Evolutionary conservation across 495 filamentous ascomycete species (phyloP).

Genomic region (Penicillium psychrofluorescens): DNA sequence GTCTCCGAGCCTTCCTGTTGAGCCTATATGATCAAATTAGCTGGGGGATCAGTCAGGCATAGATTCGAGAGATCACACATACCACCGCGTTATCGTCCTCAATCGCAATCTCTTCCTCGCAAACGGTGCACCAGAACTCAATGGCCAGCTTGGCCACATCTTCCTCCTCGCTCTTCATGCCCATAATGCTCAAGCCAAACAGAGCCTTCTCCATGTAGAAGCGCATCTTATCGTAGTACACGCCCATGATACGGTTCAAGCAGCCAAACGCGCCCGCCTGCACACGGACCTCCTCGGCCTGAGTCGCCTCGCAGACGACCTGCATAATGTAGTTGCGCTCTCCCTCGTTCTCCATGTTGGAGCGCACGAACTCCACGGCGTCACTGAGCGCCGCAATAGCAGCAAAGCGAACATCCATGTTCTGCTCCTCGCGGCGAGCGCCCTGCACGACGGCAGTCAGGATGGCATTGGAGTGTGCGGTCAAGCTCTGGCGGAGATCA

Average conservation of each 20-base stretch:
- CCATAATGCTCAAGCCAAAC: conserved; percentile 96
- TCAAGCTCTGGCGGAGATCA: conserved; percentile 74
- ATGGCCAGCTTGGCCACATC: conserved; percentile 96
- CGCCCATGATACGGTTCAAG: conserved; percentile 92
- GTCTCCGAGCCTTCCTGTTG: conserved; percentile 68
- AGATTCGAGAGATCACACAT: conserved; percentile 11
- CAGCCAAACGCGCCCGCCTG: conserved; percentile 95
- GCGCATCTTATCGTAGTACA: conserved; percentile 99
- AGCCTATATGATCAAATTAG: conserved; percentile 20
- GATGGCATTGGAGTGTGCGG: conserved; percentile 90
- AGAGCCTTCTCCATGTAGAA: conserved; percentile 99
- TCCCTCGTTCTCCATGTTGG: conserved; percentile 98
- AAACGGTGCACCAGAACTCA: conserved; percentile 99
- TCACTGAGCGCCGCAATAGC: conserved; percentile 92
- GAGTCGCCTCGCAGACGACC: conserved; percentile 97
- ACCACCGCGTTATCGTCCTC: conserved; percentile 93
- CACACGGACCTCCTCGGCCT: conserved; percentile 79
- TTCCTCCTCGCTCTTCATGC: conserved; percentile 96
- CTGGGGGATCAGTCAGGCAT: too few species aligned
- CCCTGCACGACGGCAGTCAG: conserved; percentile 96
- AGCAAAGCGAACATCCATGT: conserved; percentile 79
- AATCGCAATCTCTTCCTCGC: conserved; percentile 94
- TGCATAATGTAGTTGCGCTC: conserved; percentile 99
- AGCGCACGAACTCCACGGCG: conserved; percentile 94
- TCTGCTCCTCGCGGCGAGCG: conserved; percentile 89